Evolutionary conservation across 345 rosid species (phyloP).

Genomic region (Bruguiera gymnorhiza): DNA sequence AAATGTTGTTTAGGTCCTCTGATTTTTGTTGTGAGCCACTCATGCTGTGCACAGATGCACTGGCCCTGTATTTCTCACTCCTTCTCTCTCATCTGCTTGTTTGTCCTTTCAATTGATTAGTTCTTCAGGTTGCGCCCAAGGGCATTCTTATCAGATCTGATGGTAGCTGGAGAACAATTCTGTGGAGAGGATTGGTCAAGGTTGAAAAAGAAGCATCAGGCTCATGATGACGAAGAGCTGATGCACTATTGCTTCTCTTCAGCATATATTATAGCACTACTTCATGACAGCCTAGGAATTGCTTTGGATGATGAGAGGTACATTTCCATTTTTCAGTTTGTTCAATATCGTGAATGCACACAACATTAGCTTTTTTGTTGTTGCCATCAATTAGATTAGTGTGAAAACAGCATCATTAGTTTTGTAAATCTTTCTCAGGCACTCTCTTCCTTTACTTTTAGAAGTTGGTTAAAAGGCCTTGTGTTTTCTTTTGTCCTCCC

Average conservation of each 20-base stretch:
- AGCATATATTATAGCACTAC: constrained; percentile 81
- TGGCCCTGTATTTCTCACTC: not conserved
- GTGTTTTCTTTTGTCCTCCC: no score
- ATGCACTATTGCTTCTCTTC: constrained; percentile 82
- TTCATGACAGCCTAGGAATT: constrained; percentile 82
- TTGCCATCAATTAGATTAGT: not conserved
- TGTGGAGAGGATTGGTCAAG: constrained; percentile 85
- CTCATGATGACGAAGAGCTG: constrained; percentile 58
- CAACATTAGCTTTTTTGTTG: not conserved
- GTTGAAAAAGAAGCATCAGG: constrained; percentile 51
- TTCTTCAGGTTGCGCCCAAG: constrained; percentile 62
- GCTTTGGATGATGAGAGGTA: constrained; percentile 63
- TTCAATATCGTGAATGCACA: not conserved
- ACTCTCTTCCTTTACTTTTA: no score
- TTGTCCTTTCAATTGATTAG: constrained; percentile 35
- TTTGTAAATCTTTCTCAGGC: no score
- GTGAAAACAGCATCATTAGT: not conserved
- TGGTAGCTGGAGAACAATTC: constrained; percentile 57
- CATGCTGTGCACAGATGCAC: constrained; percentile 3
- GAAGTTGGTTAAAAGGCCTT: no score
- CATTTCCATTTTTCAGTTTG: not conserved
- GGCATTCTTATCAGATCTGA: constrained; percentile 59
- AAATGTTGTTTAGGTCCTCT: not conserved
- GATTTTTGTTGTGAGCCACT: not conserved
- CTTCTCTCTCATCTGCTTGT: constrained; percentile 6